Conservation (phyloP, 345 rosid species). For the Pugionium cornutum region DNA sequence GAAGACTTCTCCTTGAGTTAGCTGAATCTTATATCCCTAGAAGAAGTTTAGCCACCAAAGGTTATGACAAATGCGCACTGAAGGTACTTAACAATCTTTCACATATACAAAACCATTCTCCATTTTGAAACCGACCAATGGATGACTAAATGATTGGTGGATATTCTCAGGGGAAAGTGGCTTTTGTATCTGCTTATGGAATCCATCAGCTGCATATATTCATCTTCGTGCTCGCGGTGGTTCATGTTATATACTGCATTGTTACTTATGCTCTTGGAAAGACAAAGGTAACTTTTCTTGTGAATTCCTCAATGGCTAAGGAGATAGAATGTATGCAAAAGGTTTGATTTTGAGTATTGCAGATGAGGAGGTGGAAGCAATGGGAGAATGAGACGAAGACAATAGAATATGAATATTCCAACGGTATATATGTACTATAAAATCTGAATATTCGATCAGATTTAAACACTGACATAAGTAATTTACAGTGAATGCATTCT, state of each 20-base stretch:
- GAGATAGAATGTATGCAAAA: conserved; percentile 8
- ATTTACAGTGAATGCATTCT: conserved; percentile 3
- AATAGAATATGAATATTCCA: conserved; percentile 68
- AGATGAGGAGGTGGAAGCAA: conserved; percentile 87
- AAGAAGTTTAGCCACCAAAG: conserved; percentile 49
- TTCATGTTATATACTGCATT: conserved; percentile 77
- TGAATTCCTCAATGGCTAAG: background rate
- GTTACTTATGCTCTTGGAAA: conserved; percentile 74
- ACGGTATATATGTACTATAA: conserved; percentile 44
- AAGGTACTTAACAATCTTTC: conserved; percentile 37
- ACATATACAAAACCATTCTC: background rate
- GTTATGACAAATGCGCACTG: conserved; percentile 51
- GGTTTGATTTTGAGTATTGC: conserved; percentile 11
- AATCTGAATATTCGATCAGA: background rate
- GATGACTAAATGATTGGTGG: background rate
- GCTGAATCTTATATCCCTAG: conserved; percentile 44
- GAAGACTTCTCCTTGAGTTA: conserved; percentile 53
- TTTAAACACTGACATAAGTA: background rate
- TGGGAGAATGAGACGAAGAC: conserved; percentile 93
- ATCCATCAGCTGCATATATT: conserved; percentile 92
- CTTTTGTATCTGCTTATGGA: conserved; percentile 81
- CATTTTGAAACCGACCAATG: background rate
- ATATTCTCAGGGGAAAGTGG: conserved; percentile 67
- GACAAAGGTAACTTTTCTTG: conserved; percentile 59
- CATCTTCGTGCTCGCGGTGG: conserved; percentile 81